phyloP scores from a whole-genome alignment of 192 early-diverging fungal genomes.

The Coemansia biformis region DNA sequence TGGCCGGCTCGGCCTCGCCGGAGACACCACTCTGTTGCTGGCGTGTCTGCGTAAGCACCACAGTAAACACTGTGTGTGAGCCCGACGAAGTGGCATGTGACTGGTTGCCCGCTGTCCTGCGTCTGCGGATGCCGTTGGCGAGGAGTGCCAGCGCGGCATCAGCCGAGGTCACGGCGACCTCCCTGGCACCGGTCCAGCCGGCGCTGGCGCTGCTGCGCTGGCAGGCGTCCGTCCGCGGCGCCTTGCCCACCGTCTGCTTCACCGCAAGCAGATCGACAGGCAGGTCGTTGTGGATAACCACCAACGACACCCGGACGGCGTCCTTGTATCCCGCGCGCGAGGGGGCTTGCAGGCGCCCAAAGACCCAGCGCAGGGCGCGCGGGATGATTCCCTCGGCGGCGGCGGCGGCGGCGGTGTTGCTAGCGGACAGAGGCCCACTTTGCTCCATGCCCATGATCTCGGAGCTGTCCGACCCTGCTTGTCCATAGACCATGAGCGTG shows the following conservation, averaged over 20 bases:
- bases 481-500: constrained; percentile 88
- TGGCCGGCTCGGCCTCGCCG: constrained; percentile 47
- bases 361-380: constrained; percentile 62
- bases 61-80: constrained; percentile 95
- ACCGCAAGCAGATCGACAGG: constrained; percentile 82
- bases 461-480: constrained; percentile 93
- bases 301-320: constrained; percentile 69
- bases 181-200: constrained; percentile 76
- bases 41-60: constrained; percentile 76
- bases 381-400: constrained; percentile 60
- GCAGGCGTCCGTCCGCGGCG: constrained; percentile 64
- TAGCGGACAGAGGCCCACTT: no score
- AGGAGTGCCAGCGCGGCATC: constrained; percentile 68
- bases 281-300: constrained; percentile 97
- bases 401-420: constrained; percentile 6
- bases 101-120: constrained; percentile 90
- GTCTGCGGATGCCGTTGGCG: constrained; percentile 62
- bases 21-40: constrained; percentile 10
- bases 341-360: constrained; percentile 22
- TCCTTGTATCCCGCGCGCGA: constrained; percentile 1
- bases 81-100: constrained; percentile 94
- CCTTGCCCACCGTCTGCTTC: constrained; percentile 49
- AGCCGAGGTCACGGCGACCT: constrained; percentile 64
- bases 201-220: constrained; percentile 86
- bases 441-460: constrained; percentile 93